A percentile compares a stretch with the other conserved stretches of the same genome.
Evolutionary conservation across 2,329 filamentous ascomycete genomes (phyloP).

Genomic region (Epichloe sibirici): DNA sequence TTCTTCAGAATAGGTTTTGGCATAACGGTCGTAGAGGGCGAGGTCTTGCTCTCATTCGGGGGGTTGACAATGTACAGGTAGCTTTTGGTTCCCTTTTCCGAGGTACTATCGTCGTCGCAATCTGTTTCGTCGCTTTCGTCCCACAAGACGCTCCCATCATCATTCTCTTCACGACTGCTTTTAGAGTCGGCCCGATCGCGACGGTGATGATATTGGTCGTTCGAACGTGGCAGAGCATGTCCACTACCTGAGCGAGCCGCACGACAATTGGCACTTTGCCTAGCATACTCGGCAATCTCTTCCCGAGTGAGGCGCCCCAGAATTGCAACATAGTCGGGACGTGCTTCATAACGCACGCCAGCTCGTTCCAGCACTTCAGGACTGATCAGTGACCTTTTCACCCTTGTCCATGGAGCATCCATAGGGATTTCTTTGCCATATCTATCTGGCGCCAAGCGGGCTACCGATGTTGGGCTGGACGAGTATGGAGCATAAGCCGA

Average conservation of each 20-base stretch:
- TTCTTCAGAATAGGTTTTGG: conserved; percentile 53
- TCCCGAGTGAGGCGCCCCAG: conserved; percentile 41
- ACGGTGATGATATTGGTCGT: conserved; percentile 4
- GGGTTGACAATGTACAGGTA: conserved; percentile 27
- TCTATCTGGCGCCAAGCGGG: conserved; percentile 41
- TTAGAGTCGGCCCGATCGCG: conserved; percentile 19
- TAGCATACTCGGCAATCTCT: conserved; percentile 39
- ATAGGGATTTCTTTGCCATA: conserved; percentile 42
- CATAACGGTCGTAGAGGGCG: conserved; percentile 22
- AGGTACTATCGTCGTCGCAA: conserved; percentile 20
- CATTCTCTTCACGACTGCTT: conserved; percentile 21
- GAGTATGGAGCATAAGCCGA: conserved; percentile 5
- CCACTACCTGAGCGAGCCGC: conserved; percentile 20
- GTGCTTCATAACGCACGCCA: conserved; percentile 45
- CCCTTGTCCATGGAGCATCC: conserved; percentile 47
- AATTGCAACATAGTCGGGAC: conserved; percentile 46
- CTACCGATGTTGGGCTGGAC: conserved; percentile 17
- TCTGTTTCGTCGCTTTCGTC: conserved; percentile 21
- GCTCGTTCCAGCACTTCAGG: conserved; percentile 41
- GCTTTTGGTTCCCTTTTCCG: conserved; percentile 18
- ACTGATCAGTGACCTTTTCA: conserved; percentile 39
- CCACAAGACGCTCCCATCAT: conserved; percentile 18
- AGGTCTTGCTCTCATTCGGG: conserved; percentile 22
- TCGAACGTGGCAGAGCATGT: conserved; percentile 5
- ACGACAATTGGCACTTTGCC: conserved; percentile 35